phyloP scores from a whole-genome alignment of 306 rosid species.

The Dalbergia cultrata region DNA sequence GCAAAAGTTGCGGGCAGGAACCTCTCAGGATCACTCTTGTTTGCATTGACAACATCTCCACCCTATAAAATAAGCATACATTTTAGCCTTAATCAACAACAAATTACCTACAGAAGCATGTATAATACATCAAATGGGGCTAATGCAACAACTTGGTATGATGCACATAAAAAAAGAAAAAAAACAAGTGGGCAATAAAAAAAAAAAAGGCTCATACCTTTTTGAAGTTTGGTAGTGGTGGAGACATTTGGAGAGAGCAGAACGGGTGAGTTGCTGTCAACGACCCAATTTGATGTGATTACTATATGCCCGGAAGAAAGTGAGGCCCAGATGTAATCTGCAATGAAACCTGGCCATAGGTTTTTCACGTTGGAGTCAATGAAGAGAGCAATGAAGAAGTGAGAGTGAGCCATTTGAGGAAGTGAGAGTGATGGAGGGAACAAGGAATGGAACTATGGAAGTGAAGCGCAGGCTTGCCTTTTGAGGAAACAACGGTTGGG shows the following conservation, averaged over 20 bases:
- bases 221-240: background rate
- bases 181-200: background rate
- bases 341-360: constrained; percentile 59
- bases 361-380: background rate
- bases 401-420: constrained; percentile 25
- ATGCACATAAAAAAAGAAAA: background rate
- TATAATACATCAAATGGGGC: background rate
- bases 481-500: constrained; percentile 50
- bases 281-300: constrained; percentile 60
- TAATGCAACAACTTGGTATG: background rate
- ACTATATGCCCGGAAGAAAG: constrained; percentile 50
- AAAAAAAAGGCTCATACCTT: constrained; percentile 26
- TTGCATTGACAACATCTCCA: constrained; percentile 30
- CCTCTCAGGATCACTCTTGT: constrained; percentile 47
- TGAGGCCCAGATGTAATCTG: constrained; percentile 67
- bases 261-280: constrained; percentile 41
- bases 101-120: background rate
- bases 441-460: background rate
- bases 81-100: constrained; percentile 9
- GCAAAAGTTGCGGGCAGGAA: constrained; percentile 71
- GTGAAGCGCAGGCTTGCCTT: background rate
- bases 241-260: constrained; percentile 45
- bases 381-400: background rate
- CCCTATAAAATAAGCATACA: constrained; percentile 41
- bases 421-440: background rate